Evolutionary conservation across 805 yeast species (phyloP).

Genomic region (Cyberlindnera galapagoensis): DNA sequence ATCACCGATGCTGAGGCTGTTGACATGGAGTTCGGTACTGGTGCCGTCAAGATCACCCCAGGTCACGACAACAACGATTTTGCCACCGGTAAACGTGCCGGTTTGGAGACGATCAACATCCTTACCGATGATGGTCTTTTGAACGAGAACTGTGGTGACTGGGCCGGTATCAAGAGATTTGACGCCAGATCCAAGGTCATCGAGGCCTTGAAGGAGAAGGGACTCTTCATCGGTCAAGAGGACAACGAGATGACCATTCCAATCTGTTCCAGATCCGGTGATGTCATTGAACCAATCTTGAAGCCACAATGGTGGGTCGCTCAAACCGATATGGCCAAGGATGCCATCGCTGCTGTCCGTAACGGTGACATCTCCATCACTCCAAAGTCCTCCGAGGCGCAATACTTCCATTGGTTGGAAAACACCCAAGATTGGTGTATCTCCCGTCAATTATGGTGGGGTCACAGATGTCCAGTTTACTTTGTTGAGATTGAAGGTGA

Average conservation of each 20-base stretch:
- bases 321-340: constrained; percentile 82
- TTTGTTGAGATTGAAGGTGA: constrained; percentile 76
- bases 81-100: constrained; percentile 90
- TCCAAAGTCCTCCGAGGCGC: constrained; percentile 88
- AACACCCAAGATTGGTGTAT: constrained; percentile 99
- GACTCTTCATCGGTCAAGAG: constrained; percentile 73
- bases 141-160: constrained; percentile 91
- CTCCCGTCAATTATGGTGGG: constrained; percentile 93
- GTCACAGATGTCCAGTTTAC: constrained; percentile 97
- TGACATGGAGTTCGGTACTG: constrained; percentile 99
- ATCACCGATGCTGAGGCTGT: constrained; percentile 89
- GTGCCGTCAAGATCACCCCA: constrained; percentile 99
- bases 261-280: constrained; percentile 92
- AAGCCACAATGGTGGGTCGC: constrained; percentile 99
- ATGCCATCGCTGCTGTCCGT: constrained; percentile 79
- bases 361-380: constrained; percentile 73
- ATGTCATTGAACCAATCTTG: constrained; percentile 90
- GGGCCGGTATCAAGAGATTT: constrained; percentile 86
- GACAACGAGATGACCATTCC: constrained; percentile 97
- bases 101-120: constrained; percentile 82
- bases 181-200: constrained; percentile 87
- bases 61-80: constrained; percentile 98
- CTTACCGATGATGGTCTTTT: constrained; percentile 87
- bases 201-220: constrained; percentile 67
- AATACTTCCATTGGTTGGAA: constrained; percentile 92